Evolutionary conservation across 2,329 filamentous ascomycete genomes (phyloP).

Genomic region (Westerdykella aurantiaca): DNA sequence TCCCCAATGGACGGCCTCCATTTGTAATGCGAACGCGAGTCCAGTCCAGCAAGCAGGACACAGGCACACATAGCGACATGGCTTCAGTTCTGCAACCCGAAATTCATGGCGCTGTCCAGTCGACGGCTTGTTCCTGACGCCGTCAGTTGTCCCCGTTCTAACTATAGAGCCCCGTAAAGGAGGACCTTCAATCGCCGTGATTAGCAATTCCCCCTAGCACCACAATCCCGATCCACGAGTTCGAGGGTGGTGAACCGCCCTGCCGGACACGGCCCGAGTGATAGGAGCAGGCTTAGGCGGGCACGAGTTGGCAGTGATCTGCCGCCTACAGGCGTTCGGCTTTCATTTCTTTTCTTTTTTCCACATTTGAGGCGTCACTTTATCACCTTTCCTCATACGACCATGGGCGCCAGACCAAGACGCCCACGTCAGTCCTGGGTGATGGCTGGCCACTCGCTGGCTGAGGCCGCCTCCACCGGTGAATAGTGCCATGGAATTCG

Average conservation of each 20-base stretch:
- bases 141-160: too few species aligned
- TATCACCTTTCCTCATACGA: slow-evolving; percentile 20
- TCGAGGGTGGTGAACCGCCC: slow-evolving; percentile 7
- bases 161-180: slow-evolving; percentile 8
- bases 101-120: too few species aligned
- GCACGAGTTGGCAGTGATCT: slow-evolving; percentile 22
- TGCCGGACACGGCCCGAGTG: slow-evolving; percentile 7
- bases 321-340: slow-evolving; percentile 6
- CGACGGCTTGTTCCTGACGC: too few species aligned
- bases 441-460: slow-evolving; percentile 26
- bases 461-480: slow-evolving; percentile 19
- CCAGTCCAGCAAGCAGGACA: too few species aligned
- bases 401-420: slow-evolving; percentile 4
- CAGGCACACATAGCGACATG: too few species aligned
- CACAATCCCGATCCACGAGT: slow-evolving; percentile 6
- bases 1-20: slow-evolving; percentile 1
- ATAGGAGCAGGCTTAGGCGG: slow-evolving; percentile 8
- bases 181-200: slow-evolving; percentile 11
- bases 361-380: slow-evolving; percentile 12
- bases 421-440: slow-evolving; percentile 20
- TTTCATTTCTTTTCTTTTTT: slow-evolving; percentile 23
- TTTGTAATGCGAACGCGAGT: too few species aligned
- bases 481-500: slow-evolving; percentile 13
- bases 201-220: slow-evolving; percentile 11
- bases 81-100: too few species aligned